Evolutionary conservation across 1,139 yeast species (phyloP).

Genomic region (Scheffersomyces insectosa): DNA sequence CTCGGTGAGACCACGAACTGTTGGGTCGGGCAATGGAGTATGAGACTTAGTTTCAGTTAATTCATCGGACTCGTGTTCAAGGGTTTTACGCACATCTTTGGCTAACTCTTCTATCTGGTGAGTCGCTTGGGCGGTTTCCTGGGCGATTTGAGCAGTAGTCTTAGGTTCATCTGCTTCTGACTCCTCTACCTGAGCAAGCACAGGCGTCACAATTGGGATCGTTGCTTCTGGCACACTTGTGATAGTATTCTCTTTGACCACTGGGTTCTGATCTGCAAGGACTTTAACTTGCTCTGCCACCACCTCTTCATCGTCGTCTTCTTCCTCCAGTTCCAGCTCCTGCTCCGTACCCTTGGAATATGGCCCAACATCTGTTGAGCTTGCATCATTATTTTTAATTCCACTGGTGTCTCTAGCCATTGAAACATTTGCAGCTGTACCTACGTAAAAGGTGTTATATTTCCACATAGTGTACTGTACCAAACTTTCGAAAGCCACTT

Average conservation of each 20-base stretch:
- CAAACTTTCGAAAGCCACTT: slow-evolving; percentile 58
- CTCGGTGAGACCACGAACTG: too few species aligned
- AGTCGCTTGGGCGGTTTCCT: too few species aligned
- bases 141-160: too few species aligned
- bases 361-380: slow-evolving; percentile 1
- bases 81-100: too few species aligned
- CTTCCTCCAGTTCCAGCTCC: not conserved
- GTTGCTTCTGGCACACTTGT: not conserved
- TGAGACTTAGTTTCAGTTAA: too few species aligned
- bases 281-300: slow-evolving; percentile 8
- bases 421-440: not conserved
- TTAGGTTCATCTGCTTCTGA: too few species aligned
- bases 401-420: slow-evolving; percentile 5
- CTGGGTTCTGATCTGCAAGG: not conserved
- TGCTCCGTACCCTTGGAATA: not conserved
- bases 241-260: not conserved
- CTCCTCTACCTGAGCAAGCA: too few species aligned
- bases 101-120: too few species aligned
- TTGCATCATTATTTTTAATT: not conserved
- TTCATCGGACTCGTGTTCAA: too few species aligned
- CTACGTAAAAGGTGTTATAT: slow-evolving; percentile 21
- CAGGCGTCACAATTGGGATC: too few species aligned
- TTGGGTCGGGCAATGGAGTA: too few species aligned
- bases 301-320: slow-evolving; percentile 1
- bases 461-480: slow-evolving; percentile 62